phyloP scores from a whole-genome alignment of 768 basidiomycete genomes.

The Amanita rimosa region DNA sequence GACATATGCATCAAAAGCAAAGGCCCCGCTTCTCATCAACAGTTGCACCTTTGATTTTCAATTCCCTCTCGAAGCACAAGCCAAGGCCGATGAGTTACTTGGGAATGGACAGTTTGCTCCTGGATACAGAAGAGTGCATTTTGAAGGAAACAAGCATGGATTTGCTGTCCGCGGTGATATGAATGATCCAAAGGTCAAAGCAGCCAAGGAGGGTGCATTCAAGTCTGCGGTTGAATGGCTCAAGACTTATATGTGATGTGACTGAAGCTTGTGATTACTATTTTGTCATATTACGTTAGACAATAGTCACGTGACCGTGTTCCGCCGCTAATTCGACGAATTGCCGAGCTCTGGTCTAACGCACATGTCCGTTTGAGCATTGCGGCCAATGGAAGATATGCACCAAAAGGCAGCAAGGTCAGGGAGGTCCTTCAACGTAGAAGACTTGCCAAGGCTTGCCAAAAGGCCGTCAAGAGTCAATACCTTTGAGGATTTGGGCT shows the following conservation, averaged over 20 bases:
- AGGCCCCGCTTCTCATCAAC: constrained; percentile 57
- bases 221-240: constrained; percentile 46
- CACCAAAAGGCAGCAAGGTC: neutral
- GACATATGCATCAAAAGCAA: constrained; percentile 35
- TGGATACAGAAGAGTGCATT: constrained; percentile 40
- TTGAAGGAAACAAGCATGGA: constrained; percentile 37
- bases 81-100: constrained; percentile 37
- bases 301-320: constrained; percentile 6
- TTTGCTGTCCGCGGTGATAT: constrained; percentile 43
- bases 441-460: neutral
- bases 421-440: neutral
- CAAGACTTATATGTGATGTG: constrained; percentile 4
- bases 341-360: neutral
- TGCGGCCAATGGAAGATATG: neutral
- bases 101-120: constrained; percentile 31
- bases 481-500: constrained; percentile 11
- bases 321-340: neutral
- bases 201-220: constrained; percentile 56
- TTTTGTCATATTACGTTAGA: too few relatives aligned
- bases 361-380: neutral
- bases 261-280: too few relatives aligned
- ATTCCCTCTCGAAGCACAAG: constrained; percentile 38
- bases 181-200: constrained; percentile 39
- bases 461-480: constrained; percentile 1
- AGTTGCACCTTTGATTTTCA: constrained; percentile 40